phyloP scores from a whole-genome alignment of 2,329 filamentous ascomycete genomes.

The Aciculosporium take region DNA sequence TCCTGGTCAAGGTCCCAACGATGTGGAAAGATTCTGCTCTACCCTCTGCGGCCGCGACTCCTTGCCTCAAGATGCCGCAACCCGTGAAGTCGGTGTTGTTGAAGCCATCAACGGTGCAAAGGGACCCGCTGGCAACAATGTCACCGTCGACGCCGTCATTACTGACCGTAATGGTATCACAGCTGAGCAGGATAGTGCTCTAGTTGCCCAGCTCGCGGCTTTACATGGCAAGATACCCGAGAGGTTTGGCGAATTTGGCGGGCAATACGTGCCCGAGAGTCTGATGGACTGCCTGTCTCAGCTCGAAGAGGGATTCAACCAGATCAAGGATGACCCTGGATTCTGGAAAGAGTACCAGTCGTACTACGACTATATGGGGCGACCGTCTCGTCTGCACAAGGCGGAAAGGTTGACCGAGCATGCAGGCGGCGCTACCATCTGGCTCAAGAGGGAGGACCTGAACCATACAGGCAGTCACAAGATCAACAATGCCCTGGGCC shows the following conservation, averaged over 20 bases:
- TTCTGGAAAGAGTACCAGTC: constrained; percentile 97
- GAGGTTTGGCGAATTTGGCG: constrained; percentile 89
- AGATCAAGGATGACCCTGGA: constrained; percentile 68
- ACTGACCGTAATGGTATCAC: constrained; percentile 55
- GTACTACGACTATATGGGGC: constrained; percentile 95
- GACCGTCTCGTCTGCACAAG: constrained; percentile 80
- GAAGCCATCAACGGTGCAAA: constrained; percentile 48
- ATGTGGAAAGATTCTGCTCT: constrained; percentile 76
- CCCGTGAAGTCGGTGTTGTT: constrained; percentile 54
- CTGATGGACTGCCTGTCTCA: constrained; percentile 93
- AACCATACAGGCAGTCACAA: constrained; percentile 98
- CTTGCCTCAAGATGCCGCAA: constrained; percentile 24
- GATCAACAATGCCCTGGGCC: constrained; percentile 96
- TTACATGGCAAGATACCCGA: constrained; percentile 69
- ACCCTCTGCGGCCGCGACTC: constrained; percentile 40
- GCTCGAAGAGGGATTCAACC: constrained; percentile 80
- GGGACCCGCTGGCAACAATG: constrained; percentile 18
- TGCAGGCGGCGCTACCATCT: constrained; percentile 88
- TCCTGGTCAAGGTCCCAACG: constrained; percentile 34
- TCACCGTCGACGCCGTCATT: constrained; percentile 45
- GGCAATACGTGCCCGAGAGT: constrained; percentile 93
- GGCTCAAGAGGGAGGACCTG: constrained; percentile 92
- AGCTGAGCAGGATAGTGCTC: constrained; percentile 36
- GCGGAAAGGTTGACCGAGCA: constrained; percentile 79
- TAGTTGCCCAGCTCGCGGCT: constrained; percentile 74